Base-by-base conservation (phyloP, 495 filamentous ascomycete genomes). In the Apiosordaria backusii region DNA sequence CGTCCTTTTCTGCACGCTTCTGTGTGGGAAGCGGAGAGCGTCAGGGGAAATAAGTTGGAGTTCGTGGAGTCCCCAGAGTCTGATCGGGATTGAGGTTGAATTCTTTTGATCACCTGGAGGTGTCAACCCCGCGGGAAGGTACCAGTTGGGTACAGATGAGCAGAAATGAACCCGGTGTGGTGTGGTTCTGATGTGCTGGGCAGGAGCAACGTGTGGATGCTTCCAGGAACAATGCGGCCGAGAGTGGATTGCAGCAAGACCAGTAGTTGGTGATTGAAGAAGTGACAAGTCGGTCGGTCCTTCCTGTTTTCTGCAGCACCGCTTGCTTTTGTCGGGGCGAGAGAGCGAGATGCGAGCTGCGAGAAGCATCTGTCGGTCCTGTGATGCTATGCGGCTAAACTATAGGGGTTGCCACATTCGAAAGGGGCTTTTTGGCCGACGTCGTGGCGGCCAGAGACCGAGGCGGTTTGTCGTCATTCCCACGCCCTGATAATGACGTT, bases 401-500 rank as follows among this genome's bases (percentile, higher is more conserved):
- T 2, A 2, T 45, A 45, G 35, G 52, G 52, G 52, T 55, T 55
- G 52, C 52, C 52, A 19, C 52, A 5, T 23, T 23, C 15, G n/a
- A 21, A 55, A 55, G 4, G 52, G 52, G 52, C 0, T 4, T 18
- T 21, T 53, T 53, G 50, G 52, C 35, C 35, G 35, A 19, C 52
- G 52, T 55, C 52, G 22, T 55, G 52, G 52, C 52, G 52, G 52
- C n/a, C 52, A 55, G n/a, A 55, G 35, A 45, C 13, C 6, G 35
- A 7, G 6, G 35, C 35, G 6, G 35, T 45, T 45, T 45, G 50
- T 57, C 66, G 66, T 68, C 66, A 68, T 68, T 29, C 4, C 18
- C 50, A 50, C 4, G 26, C 4, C 25, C 24, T 1, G 66, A 55
- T 50, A 62, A 62, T 65, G 66, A 61, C 62, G 62, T 68, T 68